Conservation (phyloP, 257 asterid species). For the Scutellaria barbata region DNA sequence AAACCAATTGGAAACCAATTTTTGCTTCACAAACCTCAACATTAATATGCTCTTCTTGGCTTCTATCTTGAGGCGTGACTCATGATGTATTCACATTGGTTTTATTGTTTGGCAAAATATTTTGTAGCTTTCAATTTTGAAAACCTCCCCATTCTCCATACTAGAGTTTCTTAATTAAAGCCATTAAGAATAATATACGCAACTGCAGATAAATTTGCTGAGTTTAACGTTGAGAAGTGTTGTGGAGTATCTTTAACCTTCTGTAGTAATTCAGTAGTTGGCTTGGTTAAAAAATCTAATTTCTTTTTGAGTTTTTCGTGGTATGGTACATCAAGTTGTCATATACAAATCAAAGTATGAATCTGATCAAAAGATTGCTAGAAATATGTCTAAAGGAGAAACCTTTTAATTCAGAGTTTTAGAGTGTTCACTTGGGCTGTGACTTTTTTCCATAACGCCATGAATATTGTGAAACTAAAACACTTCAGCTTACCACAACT, state of each 20-base stretch:
- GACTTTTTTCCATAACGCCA: not conserved
- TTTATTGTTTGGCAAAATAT: not conserved
- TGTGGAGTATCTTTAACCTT: not conserved
- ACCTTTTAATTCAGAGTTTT: no score
- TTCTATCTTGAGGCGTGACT: not conserved
- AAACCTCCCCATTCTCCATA: not conserved
- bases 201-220: not conserved
- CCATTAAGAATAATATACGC: not conserved
- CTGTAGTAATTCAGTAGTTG: not conserved
- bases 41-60: not conserved
- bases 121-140: not conserved
- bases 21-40: not conserved
- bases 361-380: not conserved
- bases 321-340: not conserved
- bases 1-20: not conserved
- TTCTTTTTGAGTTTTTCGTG: not conserved
- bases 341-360: no score
- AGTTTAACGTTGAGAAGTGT: not conserved
- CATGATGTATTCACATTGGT: not conserved
- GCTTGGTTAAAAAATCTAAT: not conserved
- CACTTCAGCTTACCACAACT: not conserved
- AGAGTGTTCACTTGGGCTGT: not conserved
- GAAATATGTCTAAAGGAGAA: no score
- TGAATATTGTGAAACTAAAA: constrained; percentile 2
- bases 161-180: not conserved